Base-by-base conservation (phyloP, 2,329 filamentous ascomycete genomes). In the Xylariaceae sp. region DNA sequence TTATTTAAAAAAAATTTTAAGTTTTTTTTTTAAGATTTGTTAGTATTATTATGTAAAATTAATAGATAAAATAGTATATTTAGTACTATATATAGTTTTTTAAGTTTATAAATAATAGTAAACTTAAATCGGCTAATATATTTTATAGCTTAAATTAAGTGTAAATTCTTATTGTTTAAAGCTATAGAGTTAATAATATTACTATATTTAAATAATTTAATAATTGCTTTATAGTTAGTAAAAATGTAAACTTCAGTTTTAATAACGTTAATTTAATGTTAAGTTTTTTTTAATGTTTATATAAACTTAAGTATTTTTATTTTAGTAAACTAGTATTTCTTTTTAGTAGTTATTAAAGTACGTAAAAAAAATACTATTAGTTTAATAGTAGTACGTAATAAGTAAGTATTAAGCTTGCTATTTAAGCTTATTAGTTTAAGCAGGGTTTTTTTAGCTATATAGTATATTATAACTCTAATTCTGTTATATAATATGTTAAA, bases 151-250 rank as follows among this genome's bases (percentile, higher is more conserved):
- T 48, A 24, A 2, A 58, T 45, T 6, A 54, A 16, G 3, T 29
- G 1, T 2, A 50, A 26, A 17, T 58, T 53, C 17, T 58, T 46
- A 49, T 46, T 58, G 26, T 29, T 54, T 12, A 58, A 29, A 0
- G 29, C 40, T 11, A 33, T 58, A 3, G 46, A 57, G 16, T 47
- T 53, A 26, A 57, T 9, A n/a, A 53, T 9, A 21, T 57, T 47
- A 8, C 24, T 33, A 41, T 57, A 33, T 24, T 39, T 41, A 28
- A 14, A 48, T 21, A 57, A 28, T n/a, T 12, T 43, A n/a, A 57
- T 48, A 24, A 57, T 57, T 14, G 19, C 34, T 17, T 43, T 17
- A 28, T 57, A 47, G 31, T 56, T 36, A 9, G 34, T 56, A 34
- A 56, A 56, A 21, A 56, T 17, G 23, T 44, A 50, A n/a, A 56